Base-by-base conservation (phyloP, 83 land plant species). In the Picea abies region DNA sequence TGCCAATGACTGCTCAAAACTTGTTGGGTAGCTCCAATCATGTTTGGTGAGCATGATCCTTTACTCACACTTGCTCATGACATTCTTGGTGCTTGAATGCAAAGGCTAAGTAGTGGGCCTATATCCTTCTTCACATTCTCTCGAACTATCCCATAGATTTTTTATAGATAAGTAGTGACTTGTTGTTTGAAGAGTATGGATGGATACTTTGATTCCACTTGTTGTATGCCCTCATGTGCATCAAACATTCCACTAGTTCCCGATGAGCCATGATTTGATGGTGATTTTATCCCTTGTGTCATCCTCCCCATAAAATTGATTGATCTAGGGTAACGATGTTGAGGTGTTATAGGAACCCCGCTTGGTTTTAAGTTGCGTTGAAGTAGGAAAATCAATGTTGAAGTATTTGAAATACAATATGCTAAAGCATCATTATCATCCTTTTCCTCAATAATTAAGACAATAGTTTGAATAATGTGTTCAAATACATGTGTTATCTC, bases 341-440 rank as follows among this genome's bases (percentile, higher is more conserved):
- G 82, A 82, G 92, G 87, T 58, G 94, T 84, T 73, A 32, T 76
- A 63, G 91, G 67, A 63, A 87, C 86, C 25, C 97, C 95, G 86
- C 88, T 94, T 63, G 92, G 90, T 58, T 89, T 80, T 1, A 96
- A 86, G 37, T 91, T 95, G 35, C 92, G 89, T 71, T 97, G 98
- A 60, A 95, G 83, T n/a, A 97, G 93, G 93, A 91, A 94, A n/a
- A 97, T 85, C 56, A 97, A 86, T 41, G 96, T 92, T 23, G 98
- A 95, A 5, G 95, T 85, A 85, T 96, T 97, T 20, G 99, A 92
- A 84, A 97, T 86, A 98, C 99, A 97, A 86, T 97, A 97, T 9
- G 99, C 93, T 68, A 97, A 89, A 12, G 82, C 82, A 64, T 88
- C 86, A 70, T 87, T 88, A 81, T 91, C 93, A 79, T 97, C 94